Evolutionary conservation across 2,329 filamentous ascomycete genomes (phyloP), one percentile per base, ranked within the genome.

Genomic region (Coccinonectria pachysandricola): DNA sequence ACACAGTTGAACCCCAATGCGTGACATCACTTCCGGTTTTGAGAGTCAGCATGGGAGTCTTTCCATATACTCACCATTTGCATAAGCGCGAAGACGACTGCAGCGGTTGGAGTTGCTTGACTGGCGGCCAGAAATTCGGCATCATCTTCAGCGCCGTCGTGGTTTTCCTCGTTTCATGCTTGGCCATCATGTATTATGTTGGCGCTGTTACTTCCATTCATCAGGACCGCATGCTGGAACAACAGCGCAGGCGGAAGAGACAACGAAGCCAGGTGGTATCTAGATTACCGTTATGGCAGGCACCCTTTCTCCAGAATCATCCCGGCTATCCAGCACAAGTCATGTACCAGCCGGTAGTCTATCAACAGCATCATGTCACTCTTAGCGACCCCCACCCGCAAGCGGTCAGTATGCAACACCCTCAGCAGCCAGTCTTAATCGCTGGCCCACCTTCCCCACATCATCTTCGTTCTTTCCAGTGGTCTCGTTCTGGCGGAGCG

Each of bases 41-140:
- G n/a, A n/a, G n/a, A n/a, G n/a, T n/a, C n/a, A n/a, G n/a, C n/a
- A n/a, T n/a, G n/a, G n/a, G n/a, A 8, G 6, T 3, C 8, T 5
- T 15, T 12, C 6, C n/a, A n/a, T n/a, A n/a, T n/a, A n/a, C n/a
- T n/a, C 2, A 3, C 5, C 16, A 21, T 8, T 19, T 6, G 4
- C 14, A 28, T 15, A 11, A 14, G 5, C 15, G 11, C 11, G 35
- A 32, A 8, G 10, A 22, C 11, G 19, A 28, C 6, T 60, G 52
- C 32, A 32, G 37, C 3, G 49, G 54, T 8, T 64, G 57, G 57
- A 31, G 43, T 21, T 64, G 60, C 31, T 43, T 63, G n/a, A 57
- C 41, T 15, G 23, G 36, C 7, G 36, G 49, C 0, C 46, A 59
- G 21, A 46, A 59, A 17, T 53, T 51, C 12, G 60, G 60, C 3